phyloP scores from a whole-genome alignment of 2,329 filamentous ascomycete species.

The Xylaria sp. region DNA sequence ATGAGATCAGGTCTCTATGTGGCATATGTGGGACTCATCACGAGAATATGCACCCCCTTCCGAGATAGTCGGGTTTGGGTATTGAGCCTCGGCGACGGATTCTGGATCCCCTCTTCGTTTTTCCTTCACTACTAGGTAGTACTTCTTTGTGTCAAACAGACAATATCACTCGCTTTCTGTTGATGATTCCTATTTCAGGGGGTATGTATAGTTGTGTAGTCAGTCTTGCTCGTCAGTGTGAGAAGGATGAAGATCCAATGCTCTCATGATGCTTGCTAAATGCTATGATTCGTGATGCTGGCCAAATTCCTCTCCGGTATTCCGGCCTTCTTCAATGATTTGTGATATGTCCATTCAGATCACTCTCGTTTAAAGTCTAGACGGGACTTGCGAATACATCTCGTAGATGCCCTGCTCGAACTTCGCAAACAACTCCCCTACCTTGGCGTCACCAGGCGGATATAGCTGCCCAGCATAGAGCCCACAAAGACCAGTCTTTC shows the following conservation, averaged over 20 bases:
- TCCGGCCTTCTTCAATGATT: not conserved
- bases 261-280: not conserved
- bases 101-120: too few relatives aligned
- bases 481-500: constrained; percentile 19
- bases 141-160: too few relatives aligned
- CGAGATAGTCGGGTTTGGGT: too few relatives aligned
- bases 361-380: constrained; percentile 8
- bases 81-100: too few relatives aligned
- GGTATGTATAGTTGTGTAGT: too few relatives aligned
- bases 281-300: not conserved
- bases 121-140: too few relatives aligned
- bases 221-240: not conserved
- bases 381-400: constrained; percentile 5
- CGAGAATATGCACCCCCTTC: too few relatives aligned
- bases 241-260: not conserved
- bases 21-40: not conserved
- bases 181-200: not conserved
- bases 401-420: constrained; percentile 22
- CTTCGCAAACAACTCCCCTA: constrained; percentile 10
- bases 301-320: not conserved
- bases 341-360: not conserved
- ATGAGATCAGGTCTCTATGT: too few relatives aligned
- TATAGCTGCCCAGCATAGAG: constrained; percentile 22
- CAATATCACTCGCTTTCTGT: too few relatives aligned
- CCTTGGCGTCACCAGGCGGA: constrained; percentile 17